Evolutionary conservation across 441 rosid species (phyloP).

Genomic region (Populus hybrid): DNA sequence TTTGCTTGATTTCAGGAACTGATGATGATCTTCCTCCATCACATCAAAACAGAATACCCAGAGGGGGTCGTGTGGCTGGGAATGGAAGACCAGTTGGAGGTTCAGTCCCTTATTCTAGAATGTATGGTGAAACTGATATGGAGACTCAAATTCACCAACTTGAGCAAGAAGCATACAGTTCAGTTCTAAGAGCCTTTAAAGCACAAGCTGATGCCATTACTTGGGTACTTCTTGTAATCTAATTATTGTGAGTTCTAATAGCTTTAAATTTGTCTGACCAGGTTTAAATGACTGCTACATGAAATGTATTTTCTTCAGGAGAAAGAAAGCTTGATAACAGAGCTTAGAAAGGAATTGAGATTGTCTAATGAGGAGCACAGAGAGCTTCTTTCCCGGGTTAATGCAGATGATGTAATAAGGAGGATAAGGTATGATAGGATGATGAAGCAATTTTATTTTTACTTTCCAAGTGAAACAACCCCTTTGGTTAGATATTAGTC

Average conservation of each 20-base stretch:
- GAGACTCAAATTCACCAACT: conserved; percentile 89
- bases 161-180: conserved; percentile 90
- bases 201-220: conserved; percentile 98
- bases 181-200: conserved; percentile 92
- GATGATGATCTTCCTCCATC: conserved; percentile 98
- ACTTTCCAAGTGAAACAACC: conserved; percentile 4
- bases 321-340: conserved; percentile 74
- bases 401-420: conserved; percentile 78
- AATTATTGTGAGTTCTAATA: conserved; percentile 7
- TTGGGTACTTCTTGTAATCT: conserved; percentile 59
- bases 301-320: conserved; percentile 56
- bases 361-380: conserved; percentile 97
- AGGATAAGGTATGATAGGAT: conserved; percentile 73
- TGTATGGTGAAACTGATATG: conserved; percentile 76
- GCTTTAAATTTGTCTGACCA: conserved; percentile 22
- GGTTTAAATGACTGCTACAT: conserved; percentile 15
- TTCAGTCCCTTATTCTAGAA: conserved; percentile 59
- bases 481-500: conserved; percentile 1
- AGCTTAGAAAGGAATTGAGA: conserved; percentile 41
- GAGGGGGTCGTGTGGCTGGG: conserved; percentile 66
- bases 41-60: conserved; percentile 79
- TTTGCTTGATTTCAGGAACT: conserved; percentile 57
- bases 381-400: conserved; percentile 77
- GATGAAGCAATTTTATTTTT: conserved; percentile 9
- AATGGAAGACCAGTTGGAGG: conserved; percentile 72